Evolutionary conservation across 306 rosid genomes (phyloP).

Genomic region (Comarum palustre): DNA sequence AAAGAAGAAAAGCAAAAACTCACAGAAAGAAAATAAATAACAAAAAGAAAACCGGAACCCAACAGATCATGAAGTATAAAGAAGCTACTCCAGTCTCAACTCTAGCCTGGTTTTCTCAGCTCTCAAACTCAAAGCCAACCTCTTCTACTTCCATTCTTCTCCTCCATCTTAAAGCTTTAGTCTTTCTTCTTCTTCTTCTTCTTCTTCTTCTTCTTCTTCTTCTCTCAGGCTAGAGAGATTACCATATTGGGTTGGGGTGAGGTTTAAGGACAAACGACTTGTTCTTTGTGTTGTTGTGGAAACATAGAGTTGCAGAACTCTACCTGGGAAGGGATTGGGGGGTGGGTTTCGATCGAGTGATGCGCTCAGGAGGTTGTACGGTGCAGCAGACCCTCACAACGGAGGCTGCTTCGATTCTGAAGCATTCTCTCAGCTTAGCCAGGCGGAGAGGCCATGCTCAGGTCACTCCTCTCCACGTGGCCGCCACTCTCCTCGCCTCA

Average conservation of each 20-base stretch:
- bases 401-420: conserved; percentile 90
- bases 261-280: not conserved
- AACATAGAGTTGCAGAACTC: conserved; percentile 11
- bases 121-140: conserved; percentile 24
- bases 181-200: not conserved
- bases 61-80: conserved; percentile 57
- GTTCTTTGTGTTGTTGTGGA: conserved; percentile 1
- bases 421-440: conserved; percentile 80
- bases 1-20: conserved; percentile 27
- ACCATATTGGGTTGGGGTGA: conserved; percentile 17
- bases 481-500: conserved; percentile 67
- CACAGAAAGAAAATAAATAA: conserved; percentile 9
- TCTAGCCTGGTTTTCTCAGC: conserved; percentile 40
- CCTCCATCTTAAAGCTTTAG: not conserved
- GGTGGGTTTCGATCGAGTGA: conserved; percentile 59
- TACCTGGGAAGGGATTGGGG: conserved; percentile 45
- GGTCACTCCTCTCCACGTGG: conserved; percentile 90
- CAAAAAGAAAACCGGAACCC: conserved; percentile 14
- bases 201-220: not conserved
- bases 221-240: conserved; percentile 17
- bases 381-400: conserved; percentile 94
- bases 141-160: not conserved
- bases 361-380: conserved; percentile 87
- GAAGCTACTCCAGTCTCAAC: conserved; percentile 40
- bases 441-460: conserved; percentile 92